phyloP scores from a whole-genome alignment of 192 early-diverging fungal genomes.

The Backusella australiensis region DNA sequence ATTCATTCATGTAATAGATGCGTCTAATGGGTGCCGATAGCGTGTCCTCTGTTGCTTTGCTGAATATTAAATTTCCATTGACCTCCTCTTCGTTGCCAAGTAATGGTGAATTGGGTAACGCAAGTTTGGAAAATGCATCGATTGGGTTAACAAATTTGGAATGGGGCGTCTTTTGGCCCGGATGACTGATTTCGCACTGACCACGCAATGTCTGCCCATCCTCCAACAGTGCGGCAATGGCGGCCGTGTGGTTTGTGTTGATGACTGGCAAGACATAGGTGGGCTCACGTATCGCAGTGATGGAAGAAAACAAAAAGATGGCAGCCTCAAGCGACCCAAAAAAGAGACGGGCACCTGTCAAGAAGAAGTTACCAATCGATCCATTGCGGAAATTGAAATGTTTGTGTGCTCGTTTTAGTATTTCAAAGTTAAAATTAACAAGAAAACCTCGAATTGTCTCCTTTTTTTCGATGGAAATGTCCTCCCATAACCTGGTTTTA shows the following conservation, averaged over 20 bases:
- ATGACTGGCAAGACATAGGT: slow-evolving; percentile 70
- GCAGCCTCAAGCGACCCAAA: slow-evolving; percentile 69
- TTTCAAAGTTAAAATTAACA: slow-evolving; percentile 63
- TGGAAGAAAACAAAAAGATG: slow-evolving; percentile 72
- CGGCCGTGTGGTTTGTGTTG: slow-evolving; percentile 58
- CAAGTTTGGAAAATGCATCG: slow-evolving; percentile 37
- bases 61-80: slow-evolving; percentile 53
- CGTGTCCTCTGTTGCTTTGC: slow-evolving; percentile 41
- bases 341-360: slow-evolving; percentile 74
- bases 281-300: slow-evolving; percentile 60
- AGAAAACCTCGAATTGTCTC: slow-evolving; percentile 75
- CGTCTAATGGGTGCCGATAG: slow-evolving; percentile 54
- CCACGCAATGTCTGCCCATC: slow-evolving; percentile 62
- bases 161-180: slow-evolving; percentile 24
- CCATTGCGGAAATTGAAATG: slow-evolving; percentile 73
- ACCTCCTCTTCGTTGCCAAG: not conserved
- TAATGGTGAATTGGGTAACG: slow-evolving; percentile 31
- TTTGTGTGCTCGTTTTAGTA: slow-evolving; percentile 59
- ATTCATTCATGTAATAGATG: slow-evolving; percentile 71
- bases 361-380: slow-evolving; percentile 77
- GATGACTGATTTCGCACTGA: slow-evolving; percentile 79
- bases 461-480: slow-evolving; percentile 53
- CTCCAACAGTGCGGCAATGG: slow-evolving; percentile 69
- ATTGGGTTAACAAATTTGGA: slow-evolving; percentile 32
- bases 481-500: slow-evolving; percentile 42